Base-by-base conservation (phyloP, 805 yeast species). In the Cyberlindnera xishuangbannaensis region DNA sequence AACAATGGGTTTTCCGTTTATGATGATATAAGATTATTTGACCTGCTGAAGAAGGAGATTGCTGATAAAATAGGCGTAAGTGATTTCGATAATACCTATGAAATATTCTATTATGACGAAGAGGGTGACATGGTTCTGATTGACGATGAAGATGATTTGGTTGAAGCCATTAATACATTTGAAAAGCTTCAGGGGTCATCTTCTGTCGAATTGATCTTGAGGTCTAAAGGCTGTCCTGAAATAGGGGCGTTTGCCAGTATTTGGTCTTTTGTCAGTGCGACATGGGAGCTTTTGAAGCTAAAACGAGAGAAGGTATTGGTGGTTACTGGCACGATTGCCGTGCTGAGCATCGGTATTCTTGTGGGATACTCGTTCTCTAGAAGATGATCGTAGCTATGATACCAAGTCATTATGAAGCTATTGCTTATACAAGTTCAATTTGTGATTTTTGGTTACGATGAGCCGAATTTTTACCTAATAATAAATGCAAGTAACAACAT, bases 31-130 rank as follows among this genome's bases (percentile, higher is more conserved):
- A 41, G 41, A 24, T 24, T 51, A 4, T 36, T 42, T n/a, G 44
- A 46, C 8, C 29, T 53, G 18, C 40, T 56, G 25, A 42, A 46
- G 31, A 7, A 16, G 6, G 58, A 55, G 20, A 43, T 56, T 18
- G 36, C 36, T 15, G 44, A 35, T 10, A 53, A 43, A 31, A 29
- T 62, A 11, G 39, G 43, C 4, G 25, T 48, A 16, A 41, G 36
- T n/a, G 25, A 24, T 2, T 48, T 56, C 6, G 27, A 34, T 15
- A 17, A 27, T 3, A 36, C 26, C 10, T 36, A 40, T 34, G 61
- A 60, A 15, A 33, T 65, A 9, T 55, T 62, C 20, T 66, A 64
- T 36, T 43, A 53, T 12, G 70, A 66, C 33, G 62, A 60, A 20
- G 69, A 62, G 18, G 55, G 52, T 3, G 68, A 65, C 37, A 31